These are phyloP conservation scores for Magnolia sinica DNA, from an alignment of 164 flowering plant genomes.

Conservation along the genomic window DNA sequence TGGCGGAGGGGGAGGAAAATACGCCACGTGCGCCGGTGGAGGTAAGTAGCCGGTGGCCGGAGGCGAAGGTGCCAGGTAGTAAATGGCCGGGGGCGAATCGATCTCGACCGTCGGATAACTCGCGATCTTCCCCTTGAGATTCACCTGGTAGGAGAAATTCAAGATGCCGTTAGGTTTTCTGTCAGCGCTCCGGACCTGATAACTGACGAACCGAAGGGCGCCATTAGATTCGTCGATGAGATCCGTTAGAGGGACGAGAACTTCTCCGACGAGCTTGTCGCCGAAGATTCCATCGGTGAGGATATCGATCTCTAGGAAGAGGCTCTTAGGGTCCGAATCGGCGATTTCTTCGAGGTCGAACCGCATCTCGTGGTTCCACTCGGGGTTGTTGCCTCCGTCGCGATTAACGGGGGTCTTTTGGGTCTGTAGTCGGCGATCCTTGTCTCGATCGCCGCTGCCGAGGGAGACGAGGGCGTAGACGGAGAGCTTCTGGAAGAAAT, in stretches of 20 bases:
- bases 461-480: conserved; percentile 33
- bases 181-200: conserved; percentile 39
- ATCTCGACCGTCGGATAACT: neutral
- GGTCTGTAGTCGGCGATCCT: conserved; percentile 17
- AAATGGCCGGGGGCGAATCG: conserved; percentile 12
- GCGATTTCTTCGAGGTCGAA: conserved; percentile 26
- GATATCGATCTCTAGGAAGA: conserved; percentile 40
- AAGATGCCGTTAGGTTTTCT: conserved; percentile 53
- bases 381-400: conserved; percentile 48
- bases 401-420: conserved; percentile 43
- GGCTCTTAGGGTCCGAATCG: neutral
- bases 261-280: conserved; percentile 44
- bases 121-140: neutral
- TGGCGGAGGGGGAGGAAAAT: conserved; percentile 5
- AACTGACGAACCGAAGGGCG: conserved; percentile 34
- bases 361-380: conserved; percentile 51
- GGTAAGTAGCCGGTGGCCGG: neutral
- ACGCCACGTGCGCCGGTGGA: neutral
- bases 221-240: conserved; percentile 29
- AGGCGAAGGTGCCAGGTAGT: neutral
- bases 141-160: conserved; percentile 42
- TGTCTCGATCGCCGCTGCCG: conserved; percentile 14
- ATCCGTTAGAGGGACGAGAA: conserved; percentile 43
- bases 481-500: conserved; percentile 54
- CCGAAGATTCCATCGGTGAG: conserved; percentile 27